Evolutionary conservation across 2,329 filamentous ascomycete genomes (phyloP).

Genomic region (Botrytis porri): DNA sequence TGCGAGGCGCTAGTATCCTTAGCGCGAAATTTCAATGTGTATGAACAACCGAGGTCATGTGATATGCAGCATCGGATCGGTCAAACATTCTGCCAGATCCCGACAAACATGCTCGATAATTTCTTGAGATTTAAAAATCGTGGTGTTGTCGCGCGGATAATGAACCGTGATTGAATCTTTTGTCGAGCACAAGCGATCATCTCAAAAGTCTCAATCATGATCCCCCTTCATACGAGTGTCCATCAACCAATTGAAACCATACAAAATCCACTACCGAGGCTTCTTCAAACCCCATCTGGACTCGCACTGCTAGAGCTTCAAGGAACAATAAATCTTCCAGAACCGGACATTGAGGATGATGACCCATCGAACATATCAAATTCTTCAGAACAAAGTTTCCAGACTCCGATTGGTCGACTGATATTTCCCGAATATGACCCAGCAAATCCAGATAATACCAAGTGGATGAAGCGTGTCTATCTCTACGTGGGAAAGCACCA

Average conservation of each 20-base stretch:
- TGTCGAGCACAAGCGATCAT: background rate
- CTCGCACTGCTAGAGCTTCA: constrained; percentile 90
- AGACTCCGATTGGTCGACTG: constrained; percentile 65
- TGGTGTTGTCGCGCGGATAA: background rate
- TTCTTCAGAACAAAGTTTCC: constrained; percentile 26
- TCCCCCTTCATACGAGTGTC: constrained; percentile 11
- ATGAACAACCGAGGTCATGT: constrained; percentile 18
- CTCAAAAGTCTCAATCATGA: background rate
- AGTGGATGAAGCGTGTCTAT: constrained; percentile 89
- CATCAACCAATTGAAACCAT: background rate
- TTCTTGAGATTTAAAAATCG: background rate
- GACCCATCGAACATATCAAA: constrained; percentile 16
- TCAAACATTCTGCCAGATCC: constrained; percentile 1
- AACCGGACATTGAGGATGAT: constrained; percentile 38
- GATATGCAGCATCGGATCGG: background rate
- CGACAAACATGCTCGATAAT: background rate
- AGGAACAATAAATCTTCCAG: constrained; percentile 78
- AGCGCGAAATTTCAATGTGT: constrained; percentile 5
- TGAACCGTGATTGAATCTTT: background rate
- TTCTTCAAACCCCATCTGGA: constrained; percentile 85
- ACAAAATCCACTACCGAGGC: constrained; percentile 62
- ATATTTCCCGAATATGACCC: constrained; percentile 73
- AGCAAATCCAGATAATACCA: constrained; percentile 52
- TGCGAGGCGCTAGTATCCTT: constrained; percentile 15
- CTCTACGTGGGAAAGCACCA: constrained; percentile 88